Conservation (phyloP, 805 yeast species). For the Wickerhamiella lipophila region DNA sequence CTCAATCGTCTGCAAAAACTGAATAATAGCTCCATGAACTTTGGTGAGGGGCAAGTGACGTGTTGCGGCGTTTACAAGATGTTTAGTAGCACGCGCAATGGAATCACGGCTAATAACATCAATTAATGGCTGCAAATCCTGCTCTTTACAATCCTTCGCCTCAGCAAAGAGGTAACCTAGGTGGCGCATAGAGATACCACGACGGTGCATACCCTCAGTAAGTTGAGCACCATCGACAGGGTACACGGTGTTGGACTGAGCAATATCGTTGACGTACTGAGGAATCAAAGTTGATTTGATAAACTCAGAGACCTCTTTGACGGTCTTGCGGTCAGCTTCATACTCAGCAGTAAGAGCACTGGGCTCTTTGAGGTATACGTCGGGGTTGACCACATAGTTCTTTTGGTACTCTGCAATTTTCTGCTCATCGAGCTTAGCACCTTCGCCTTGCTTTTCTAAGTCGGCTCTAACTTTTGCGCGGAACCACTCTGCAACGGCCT, state of each 20-base stretch:
- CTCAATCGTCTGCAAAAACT: constrained; percentile 49
- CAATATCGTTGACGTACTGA: constrained; percentile 44
- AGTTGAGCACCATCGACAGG: constrained; percentile 80
- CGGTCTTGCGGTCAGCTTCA: constrained; percentile 47
- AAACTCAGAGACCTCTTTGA: constrained; percentile 55
- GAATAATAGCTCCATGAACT: constrained; percentile 50
- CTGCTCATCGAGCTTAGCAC: constrained; percentile 22
- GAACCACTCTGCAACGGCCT: constrained; percentile 89
- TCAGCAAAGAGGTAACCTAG: constrained; percentile 50
- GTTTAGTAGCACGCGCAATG: constrained; percentile 69
- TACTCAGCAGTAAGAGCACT: constrained; percentile 29
- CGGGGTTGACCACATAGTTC: constrained; percentile 60
- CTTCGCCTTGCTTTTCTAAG: constrained; percentile 40
- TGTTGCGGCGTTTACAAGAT: constrained; percentile 44
- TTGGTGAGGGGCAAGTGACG: constrained; percentile 39
- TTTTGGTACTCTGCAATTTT: constrained; percentile 38
- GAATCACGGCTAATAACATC: constrained; percentile 49
- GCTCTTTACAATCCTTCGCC: constrained; percentile 28
- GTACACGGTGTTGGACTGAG: constrained; percentile 35
- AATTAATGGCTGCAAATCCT: constrained; percentile 30
- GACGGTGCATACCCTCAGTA: constrained; percentile 51
- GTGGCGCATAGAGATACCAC: constrained; percentile 83
- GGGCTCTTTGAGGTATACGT: constrained; percentile 42
- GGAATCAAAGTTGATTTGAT: constrained; percentile 49
- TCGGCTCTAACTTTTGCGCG: constrained; percentile 46